Evolutionary conservation across 2,329 filamentous ascomycete genomes (phyloP).

Genomic region (Alternaria consortialis): DNA sequence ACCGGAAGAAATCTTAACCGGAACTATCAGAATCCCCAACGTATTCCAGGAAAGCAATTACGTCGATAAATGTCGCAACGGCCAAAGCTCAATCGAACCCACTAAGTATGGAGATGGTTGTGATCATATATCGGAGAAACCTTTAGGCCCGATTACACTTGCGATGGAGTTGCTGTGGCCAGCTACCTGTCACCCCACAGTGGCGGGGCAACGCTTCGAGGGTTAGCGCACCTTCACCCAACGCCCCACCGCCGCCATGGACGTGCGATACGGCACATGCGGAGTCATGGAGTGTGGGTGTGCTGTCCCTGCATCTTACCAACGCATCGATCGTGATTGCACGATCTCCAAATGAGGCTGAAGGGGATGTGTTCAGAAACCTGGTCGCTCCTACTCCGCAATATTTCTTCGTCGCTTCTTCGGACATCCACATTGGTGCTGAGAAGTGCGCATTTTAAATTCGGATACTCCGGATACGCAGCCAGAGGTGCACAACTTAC

Average conservation of each 20-base stretch:
- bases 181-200: slow-evolving; percentile 6
- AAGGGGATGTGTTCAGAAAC: slow-evolving; percentile 57
- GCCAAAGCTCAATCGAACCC: neutral
- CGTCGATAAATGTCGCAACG: neutral
- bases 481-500: neutral
- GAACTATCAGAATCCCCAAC: neutral
- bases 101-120: neutral
- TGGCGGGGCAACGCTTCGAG: slow-evolving; percentile 8
- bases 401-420: slow-evolving; percentile 58
- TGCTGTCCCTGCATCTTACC: neutral
- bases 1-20: slow-evolving; percentile 17
- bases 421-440: slow-evolving; percentile 67
- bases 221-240: neutral
- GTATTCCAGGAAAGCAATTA: neutral
- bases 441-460: slow-evolving; percentile 57
- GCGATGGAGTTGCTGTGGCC: slow-evolving; percentile 1
- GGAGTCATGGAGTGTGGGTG: slow-evolving; percentile 1
- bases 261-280: slow-evolving; percentile 2
- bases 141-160: neutral
- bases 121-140: neutral
- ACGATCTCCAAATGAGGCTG: neutral
- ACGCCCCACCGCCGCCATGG: slow-evolving; percentile 13
- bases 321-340: neutral
- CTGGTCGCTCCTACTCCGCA: slow-evolving; percentile 57
- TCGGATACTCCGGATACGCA: neutral